Evolutionary conservation across 179 eudicot species (phyloP), one percentile per base, ranked within the genome.

Genomic region (Patellifolia procumbens): DNA sequence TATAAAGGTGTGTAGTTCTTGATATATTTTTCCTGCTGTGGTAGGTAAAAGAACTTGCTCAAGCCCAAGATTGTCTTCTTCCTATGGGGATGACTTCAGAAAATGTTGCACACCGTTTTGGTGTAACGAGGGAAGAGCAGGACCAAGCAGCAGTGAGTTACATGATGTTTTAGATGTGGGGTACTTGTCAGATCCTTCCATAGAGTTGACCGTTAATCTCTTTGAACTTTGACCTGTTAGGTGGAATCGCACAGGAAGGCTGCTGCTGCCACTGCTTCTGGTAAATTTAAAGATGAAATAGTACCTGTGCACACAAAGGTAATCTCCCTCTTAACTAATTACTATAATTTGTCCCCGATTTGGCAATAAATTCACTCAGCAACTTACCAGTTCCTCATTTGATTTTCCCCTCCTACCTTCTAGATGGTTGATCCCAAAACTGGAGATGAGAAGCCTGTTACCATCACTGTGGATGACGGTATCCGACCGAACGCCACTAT

Each of bases 51-150:
- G 80, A 86, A 5, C 63, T 83, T 48, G 66, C 73, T 63, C 89
- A 93, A 81, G 99, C 99, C 37, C 97, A 88, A 82, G 85, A 91
- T 89, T 95, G 98, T 83, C 96, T 95, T 83, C 93, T 95, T 68
- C 99, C 98, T 35, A 95, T 93, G 98, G 99, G 99, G 34, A 67
- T 95, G 28, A 95, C 98, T 45, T 95, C 99, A 19, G 99, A 95
- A 85, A 95, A 95, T 79, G 99, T 95, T 82, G 96, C 99, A 20
- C 81, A 83, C 17, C 96, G 92, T 22, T 95, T 90, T 85, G 88
- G 91, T 20, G 91, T 95, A 55, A 85, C 97, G 45, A 88, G 99
- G 81, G 81, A 86, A 84, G 98, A 95, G 83, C 99, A 95, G 68
- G 99, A 95, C 81, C 98, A 93, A 77, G 96, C 98, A 88, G 99